phyloP scores from a whole-genome alignment of 768 basidiomycete genomes.

The Rhodotorula kratochvilovae region DNA sequence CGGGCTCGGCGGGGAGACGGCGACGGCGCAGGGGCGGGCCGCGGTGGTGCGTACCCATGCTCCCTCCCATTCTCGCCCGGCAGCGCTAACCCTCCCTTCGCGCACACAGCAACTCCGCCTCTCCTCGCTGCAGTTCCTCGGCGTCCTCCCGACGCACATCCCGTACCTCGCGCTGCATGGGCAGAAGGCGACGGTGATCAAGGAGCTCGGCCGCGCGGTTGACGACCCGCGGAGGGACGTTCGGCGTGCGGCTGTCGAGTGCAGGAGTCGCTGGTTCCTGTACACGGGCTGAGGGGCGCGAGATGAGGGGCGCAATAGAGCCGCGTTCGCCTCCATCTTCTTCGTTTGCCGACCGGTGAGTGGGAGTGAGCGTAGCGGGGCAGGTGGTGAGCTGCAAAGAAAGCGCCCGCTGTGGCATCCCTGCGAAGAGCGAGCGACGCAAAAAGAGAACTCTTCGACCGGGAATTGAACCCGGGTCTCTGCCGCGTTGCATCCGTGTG shows the following conservation, averaged over 20 bases:
- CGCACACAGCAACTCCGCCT: conserved; percentile 63
- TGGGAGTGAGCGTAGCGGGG: no score
- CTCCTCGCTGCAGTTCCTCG: conserved; percentile 69
- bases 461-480: conserved; percentile 9
- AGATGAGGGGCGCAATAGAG: not conserved
- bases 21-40: not conserved
- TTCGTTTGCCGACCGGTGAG: not conserved
- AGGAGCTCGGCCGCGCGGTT: conserved; percentile 66
- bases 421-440: no score
- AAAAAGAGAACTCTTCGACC: not conserved
- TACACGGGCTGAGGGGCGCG: not conserved
- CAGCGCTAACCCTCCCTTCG: not conserved
- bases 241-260: conserved; percentile 81
- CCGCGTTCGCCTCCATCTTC: no score
- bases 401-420: no score
- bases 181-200: conserved; percentile 66
- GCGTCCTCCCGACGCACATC: conserved; percentile 66
- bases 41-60: conserved; percentile 15
- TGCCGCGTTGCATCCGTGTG: not conserved
- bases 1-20: conserved; percentile 47
- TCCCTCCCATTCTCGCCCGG: not conserved
- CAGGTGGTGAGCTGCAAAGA: no score
- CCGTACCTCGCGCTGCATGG: conserved; percentile 80
- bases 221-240: conserved; percentile 87
- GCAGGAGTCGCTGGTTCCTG: conserved; percentile 53